phyloP scores from a whole-genome alignment of 1,284 basidiomycete genomes.

The Schizopora paradoxa region DNA sequence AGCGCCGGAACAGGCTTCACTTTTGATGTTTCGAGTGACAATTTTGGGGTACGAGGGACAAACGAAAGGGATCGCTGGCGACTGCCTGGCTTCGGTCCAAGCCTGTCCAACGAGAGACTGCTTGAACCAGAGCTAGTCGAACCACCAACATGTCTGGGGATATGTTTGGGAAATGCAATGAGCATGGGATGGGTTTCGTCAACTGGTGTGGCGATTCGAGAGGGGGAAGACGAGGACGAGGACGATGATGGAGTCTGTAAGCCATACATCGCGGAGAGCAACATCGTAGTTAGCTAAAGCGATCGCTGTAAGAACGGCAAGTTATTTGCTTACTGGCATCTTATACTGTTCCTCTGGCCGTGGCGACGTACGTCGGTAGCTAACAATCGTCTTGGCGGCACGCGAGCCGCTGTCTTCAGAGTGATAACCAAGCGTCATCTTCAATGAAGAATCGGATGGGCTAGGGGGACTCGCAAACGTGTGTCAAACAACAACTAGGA shows the following conservation, averaged over 20 bases:
- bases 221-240: slow-evolving; percentile 10
- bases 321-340: no score
- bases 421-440: no score
- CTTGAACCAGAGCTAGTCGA: slow-evolving; percentile 7
- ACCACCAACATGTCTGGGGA: background rate
- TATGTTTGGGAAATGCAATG: slow-evolving; percentile 8
- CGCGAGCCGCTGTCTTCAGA: no score
- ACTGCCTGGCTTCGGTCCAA: no score
- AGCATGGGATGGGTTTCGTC: slow-evolving; percentile 4
- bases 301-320: no score
- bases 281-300: no score
- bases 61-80: background rate
- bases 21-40: slow-evolving; percentile 9
- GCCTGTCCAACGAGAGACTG: slow-evolving; percentile 6
- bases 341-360: no score
- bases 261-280: slow-evolving; percentile 11
- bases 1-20: slow-evolving; percentile 6
- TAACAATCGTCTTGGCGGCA: no score
- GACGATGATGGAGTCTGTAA: slow-evolving; percentile 14
- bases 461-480: no score
- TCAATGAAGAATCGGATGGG: no score
- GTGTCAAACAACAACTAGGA: no score
- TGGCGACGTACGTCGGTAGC: no score
- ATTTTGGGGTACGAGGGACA: slow-evolving; percentile 4
- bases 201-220: slow-evolving; percentile 11